phyloP scores from a whole-genome alignment of 306 rosid genomes.

The Boehmeria nivea region DNA sequence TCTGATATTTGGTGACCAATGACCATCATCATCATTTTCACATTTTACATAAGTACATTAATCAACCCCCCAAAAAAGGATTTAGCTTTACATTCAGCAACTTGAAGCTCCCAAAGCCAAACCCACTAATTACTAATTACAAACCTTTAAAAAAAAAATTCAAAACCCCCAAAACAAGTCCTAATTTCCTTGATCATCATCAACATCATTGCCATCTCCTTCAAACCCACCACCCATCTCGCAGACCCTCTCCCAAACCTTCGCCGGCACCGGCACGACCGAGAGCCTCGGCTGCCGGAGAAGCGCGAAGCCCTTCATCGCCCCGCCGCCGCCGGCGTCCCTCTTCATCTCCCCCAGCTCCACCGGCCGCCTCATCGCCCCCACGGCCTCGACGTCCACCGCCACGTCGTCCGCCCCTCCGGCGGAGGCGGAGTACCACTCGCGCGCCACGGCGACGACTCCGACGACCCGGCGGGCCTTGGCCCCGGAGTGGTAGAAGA shows the following conservation, averaged over 20 bases:
- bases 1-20: no score
- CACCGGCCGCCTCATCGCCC: slow-evolving; percentile 71
- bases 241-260: slow-evolving; percentile 52
- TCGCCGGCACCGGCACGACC: slow-evolving; percentile 55
- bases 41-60: no score
- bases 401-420: slow-evolving; percentile 27
- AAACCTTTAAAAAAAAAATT: not conserved
- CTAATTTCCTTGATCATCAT: slow-evolving; percentile 3
- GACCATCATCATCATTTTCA: no score
- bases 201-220: slow-evolving; percentile 41
- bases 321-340: slow-evolving; percentile 13
- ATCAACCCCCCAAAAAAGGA: no score
- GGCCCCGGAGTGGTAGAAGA: slow-evolving; percentile 82
- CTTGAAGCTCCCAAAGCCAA: no score
- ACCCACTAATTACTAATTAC: not conserved
- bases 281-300: slow-evolving; percentile 70
- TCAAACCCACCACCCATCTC: slow-evolving; percentile 66
- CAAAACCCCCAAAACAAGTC: not conserved
- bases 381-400: slow-evolving; percentile 67
- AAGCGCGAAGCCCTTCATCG: slow-evolving; percentile 46
- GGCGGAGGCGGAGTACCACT: slow-evolving; percentile 40
- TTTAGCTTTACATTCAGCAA: no score
- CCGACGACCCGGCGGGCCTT: slow-evolving; percentile 75
- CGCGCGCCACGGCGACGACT: slow-evolving; percentile 52
- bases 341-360: slow-evolving; percentile 75